These are phyloP conservation scores for Suillus placidus DNA, from an alignment of 768 basidiomycete species.

Conservation along the genomic window DNA sequence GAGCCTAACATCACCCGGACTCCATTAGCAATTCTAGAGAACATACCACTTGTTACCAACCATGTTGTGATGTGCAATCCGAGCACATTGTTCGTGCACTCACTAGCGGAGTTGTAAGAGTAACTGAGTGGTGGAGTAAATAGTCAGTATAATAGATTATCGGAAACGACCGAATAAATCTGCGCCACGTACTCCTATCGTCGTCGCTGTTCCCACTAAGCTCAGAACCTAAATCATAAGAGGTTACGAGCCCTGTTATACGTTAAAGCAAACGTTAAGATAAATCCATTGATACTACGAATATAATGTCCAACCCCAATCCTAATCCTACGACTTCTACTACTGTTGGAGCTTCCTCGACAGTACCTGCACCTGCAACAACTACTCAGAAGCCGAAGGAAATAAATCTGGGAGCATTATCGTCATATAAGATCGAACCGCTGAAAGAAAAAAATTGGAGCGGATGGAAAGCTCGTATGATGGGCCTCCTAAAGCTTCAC, in stretches of 20 bases:
- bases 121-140: no score
- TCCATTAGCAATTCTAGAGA: neutral
- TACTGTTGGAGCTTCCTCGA: no score
- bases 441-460: neutral
- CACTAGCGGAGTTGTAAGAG: no score
- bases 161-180: no score
- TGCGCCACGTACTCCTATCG: no score
- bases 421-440: neutral
- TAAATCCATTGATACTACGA: neutral
- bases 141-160: no score
- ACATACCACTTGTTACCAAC: neutral
- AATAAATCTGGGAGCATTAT: neutral
- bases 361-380: no score
- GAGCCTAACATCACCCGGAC: neutral
- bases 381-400: neutral
- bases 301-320: neutral
- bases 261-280: no score
- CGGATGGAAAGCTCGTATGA: neutral
- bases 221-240: neutral
- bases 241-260: neutral
- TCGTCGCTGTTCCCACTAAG: no score
- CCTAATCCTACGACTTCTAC: neutral
- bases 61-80: no score
- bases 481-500: neutral
- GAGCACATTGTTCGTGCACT: no score